A percentile compares a stretch with the other conserved stretches of the same genome.
These are phyloP conservation scores for Linanthus parryae DNA, from an alignment of 148 eudicot species.

Conservation along the genomic window DNA sequence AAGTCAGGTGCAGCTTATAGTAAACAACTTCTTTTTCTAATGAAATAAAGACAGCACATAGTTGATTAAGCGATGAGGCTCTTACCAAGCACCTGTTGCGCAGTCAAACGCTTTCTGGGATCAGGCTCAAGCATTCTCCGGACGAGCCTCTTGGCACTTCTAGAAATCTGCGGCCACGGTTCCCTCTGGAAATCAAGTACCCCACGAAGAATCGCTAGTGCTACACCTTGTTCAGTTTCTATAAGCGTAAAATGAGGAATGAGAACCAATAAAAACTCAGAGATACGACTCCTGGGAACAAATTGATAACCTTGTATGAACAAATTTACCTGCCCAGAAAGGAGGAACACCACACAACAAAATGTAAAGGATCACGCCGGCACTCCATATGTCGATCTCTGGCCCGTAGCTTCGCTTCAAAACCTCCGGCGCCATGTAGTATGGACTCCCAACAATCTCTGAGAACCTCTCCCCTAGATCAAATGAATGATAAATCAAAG, in stretches of 20 bases:
- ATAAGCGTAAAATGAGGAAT: neutral
- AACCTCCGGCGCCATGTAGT: conserved; percentile 96
- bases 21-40: neutral
- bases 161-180: conserved; percentile 91
- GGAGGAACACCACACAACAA: conserved; percentile 91
- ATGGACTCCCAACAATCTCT: conserved; percentile 91
- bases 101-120: conserved; percentile 74
- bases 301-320: too few relatives aligned
- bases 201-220: conserved; percentile 71
- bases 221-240: conserved; percentile 92
- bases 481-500: too few relatives aligned
- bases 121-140: conserved; percentile 69
- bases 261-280: too few relatives aligned
- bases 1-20: neutral
- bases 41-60: neutral
- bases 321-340: conserved; percentile 76
- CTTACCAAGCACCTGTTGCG: conserved; percentile 91
- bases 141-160: conserved; percentile 72
- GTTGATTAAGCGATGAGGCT: neutral
- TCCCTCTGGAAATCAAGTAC: conserved; percentile 75
- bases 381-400: conserved; percentile 90
- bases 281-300: too few relatives aligned
- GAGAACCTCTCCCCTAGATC: conserved; percentile 68
- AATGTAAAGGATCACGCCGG: conserved; percentile 84
- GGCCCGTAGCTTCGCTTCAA: conserved; percentile 81